Conservation (phyloP, 306 rosid species). For the Castanea sativa region DNA sequence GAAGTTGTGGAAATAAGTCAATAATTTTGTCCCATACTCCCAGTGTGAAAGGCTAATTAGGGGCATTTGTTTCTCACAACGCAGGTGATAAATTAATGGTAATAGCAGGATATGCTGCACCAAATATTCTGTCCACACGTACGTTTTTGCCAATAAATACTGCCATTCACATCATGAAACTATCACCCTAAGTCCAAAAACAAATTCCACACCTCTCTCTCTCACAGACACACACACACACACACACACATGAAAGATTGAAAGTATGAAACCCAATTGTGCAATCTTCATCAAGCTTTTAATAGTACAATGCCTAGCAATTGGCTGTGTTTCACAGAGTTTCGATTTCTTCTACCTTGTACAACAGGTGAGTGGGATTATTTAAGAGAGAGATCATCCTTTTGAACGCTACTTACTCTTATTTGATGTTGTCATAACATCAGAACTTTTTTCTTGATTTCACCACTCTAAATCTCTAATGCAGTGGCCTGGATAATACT, state of each 20-base stretch:
- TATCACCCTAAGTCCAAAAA: neutral
- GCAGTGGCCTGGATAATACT: too few species aligned
- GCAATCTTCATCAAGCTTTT: constrained; percentile 20
- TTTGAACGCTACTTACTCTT: too few species aligned
- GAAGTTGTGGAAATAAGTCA: too few species aligned
- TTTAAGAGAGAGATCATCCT: neutral
- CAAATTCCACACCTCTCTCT: neutral
- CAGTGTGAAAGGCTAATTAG: neutral
- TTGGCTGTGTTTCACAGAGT: constrained; percentile 19
- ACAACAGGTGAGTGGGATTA: constrained; percentile 26
- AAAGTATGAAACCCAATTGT: neutral
- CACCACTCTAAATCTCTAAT: neutral
- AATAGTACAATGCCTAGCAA: constrained; percentile 1
- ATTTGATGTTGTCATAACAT: too few species aligned
- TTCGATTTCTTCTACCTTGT: constrained; percentile 37
- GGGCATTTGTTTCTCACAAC: neutral
- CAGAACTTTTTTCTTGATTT: too few species aligned
- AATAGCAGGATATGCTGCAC: neutral
- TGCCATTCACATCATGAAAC: neutral
- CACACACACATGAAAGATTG: too few species aligned
- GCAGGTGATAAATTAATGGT: neutral
- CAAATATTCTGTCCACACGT: neutral
- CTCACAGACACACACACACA: neutral
- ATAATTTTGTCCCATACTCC: too few species aligned
- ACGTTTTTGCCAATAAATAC: neutral